Evolutionary conservation across 768 basidiomycete genomes (phyloP).

Genomic region (Hygrophorus pudorinus): DNA sequence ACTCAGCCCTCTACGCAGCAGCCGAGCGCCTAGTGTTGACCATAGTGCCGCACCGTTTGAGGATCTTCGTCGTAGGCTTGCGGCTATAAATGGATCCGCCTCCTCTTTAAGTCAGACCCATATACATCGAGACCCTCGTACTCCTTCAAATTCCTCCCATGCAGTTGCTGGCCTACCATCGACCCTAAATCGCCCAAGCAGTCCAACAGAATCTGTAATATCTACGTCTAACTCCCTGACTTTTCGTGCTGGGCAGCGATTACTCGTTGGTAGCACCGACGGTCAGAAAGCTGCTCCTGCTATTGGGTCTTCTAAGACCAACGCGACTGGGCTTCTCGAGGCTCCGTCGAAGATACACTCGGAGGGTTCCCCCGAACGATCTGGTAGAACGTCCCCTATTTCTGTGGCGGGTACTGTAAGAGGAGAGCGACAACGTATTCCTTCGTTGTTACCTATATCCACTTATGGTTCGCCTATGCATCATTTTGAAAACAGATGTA

Average conservation of each 20-base stretch:
- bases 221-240: conserved; percentile 62
- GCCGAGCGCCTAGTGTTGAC: conserved; percentile 40
- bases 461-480: conserved; percentile 50
- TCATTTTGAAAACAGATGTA: conserved; percentile 1
- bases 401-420: conserved; percentile 50
- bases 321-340: conserved; percentile 76
- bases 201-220: conserved; percentile 76
- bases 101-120: conserved; percentile 46
- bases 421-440: conserved; percentile 35
- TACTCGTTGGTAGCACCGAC: conserved; percentile 66
- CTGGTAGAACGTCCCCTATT: conserved; percentile 71
- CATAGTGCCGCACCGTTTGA: conserved; percentile 54
- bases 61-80: conserved; percentile 67
- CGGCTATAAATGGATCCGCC: conserved; percentile 62
- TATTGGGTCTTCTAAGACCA: conserved; percentile 75
- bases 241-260: conserved; percentile 44
- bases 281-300: conserved; percentile 85
- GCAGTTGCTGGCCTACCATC: conserved; percentile 18
- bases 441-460: conserved; percentile 52
- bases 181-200: conserved; percentile 49
- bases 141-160: conserved; percentile 18
- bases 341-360: conserved; percentile 57
- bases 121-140: conserved; percentile 35
- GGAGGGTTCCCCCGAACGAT: conserved; percentile 60
- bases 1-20: conserved; percentile 38